phyloP scores from a whole-genome alignment of 345 rosid genomes.

The Acer saccharum region DNA sequence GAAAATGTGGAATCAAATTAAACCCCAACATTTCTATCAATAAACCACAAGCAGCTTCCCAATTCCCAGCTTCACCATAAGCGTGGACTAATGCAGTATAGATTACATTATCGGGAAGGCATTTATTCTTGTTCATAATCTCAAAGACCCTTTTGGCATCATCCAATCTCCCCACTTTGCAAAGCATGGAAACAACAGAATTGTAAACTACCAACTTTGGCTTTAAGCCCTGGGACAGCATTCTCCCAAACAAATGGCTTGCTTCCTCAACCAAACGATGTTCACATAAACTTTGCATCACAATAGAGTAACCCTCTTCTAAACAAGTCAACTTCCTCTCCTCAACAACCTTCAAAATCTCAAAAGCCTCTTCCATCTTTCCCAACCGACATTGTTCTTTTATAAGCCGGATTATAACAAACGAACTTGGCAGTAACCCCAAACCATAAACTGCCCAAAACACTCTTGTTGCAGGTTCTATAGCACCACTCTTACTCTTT shows the following conservation, averaged over 20 bases:
- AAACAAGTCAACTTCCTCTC: conserved; percentile 29
- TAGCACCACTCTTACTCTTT: conserved; percentile 23
- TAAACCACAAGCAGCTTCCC: conserved; percentile 30
- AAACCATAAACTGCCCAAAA: conserved; percentile 23
- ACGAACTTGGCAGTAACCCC: conserved; percentile 33
- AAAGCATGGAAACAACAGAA: conserved; percentile 30
- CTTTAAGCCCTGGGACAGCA: conserved; percentile 30
- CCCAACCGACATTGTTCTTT: conserved; percentile 34
- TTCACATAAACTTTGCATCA: conserved; percentile 30
- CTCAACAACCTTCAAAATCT: conserved; percentile 26
- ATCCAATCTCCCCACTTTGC: conserved; percentile 26
- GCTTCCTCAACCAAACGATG: conserved; percentile 29
- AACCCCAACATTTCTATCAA: conserved; percentile 32
- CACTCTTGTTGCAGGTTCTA: conserved; percentile 28
- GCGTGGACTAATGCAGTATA: conserved; percentile 33
- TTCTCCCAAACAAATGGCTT: conserved; percentile 27
- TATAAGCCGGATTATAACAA: conserved; percentile 29
- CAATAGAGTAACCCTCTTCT: conserved; percentile 29
- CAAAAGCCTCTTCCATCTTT: conserved; percentile 22
- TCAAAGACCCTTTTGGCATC: conserved; percentile 32
- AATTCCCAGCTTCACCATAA: conserved; percentile 27
- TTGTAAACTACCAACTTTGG: conserved; percentile 34
- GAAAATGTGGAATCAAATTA: conserved; percentile 32
- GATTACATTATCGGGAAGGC: conserved; percentile 31
- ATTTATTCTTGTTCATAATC: conserved; percentile 36